phyloP scores from a whole-genome alignment of 75 land plant genomes.

The Isoetes taiwanensis region DNA sequence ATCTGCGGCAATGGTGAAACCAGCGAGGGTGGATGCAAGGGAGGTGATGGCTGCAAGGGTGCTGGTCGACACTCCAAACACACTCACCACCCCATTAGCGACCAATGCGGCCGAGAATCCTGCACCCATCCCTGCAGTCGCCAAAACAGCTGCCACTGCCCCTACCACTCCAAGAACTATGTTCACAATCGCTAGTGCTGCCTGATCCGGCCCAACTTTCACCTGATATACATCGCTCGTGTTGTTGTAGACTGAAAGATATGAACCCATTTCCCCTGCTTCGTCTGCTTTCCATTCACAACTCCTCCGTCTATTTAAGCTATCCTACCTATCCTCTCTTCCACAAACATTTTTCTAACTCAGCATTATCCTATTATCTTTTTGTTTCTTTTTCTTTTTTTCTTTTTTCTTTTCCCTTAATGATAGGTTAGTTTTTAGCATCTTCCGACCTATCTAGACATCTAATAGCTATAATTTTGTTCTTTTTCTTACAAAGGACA shows the following conservation, averaged over 20 bases:
- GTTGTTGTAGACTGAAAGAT: constrained; percentile 2
- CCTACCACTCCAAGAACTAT: neutral
- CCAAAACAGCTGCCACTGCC: neutral
- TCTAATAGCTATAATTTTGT: too few species aligned
- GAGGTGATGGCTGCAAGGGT: neutral
- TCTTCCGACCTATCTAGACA: too few species aligned
- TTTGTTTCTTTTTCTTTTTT: too few species aligned
- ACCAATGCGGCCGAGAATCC: neutral
- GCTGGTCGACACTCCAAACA: constrained; percentile 1
- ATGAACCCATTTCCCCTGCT: too few species aligned
- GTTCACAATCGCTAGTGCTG: neutral
- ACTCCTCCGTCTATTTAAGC: too few species aligned
- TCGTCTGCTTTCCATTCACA: too few species aligned
- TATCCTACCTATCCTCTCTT: too few species aligned
- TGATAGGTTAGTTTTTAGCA: too few species aligned
- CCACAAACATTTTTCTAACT: too few species aligned
- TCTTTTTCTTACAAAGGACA: too few species aligned
- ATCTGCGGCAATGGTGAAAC: neutral
- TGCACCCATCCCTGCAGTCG: neutral
- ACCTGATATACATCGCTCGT: neutral
- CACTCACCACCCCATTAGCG: constrained; percentile 6
- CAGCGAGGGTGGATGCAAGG: neutral
- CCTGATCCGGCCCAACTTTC: constrained; percentile 2
- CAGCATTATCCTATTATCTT: too few species aligned
- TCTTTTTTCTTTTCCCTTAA: too few species aligned